Percentiles rank a stretch among this genome's conserved stretches.
phyloP scores from a whole-genome alignment of 352 stramenopile genomes.

The Globisporangium polare region DNA sequence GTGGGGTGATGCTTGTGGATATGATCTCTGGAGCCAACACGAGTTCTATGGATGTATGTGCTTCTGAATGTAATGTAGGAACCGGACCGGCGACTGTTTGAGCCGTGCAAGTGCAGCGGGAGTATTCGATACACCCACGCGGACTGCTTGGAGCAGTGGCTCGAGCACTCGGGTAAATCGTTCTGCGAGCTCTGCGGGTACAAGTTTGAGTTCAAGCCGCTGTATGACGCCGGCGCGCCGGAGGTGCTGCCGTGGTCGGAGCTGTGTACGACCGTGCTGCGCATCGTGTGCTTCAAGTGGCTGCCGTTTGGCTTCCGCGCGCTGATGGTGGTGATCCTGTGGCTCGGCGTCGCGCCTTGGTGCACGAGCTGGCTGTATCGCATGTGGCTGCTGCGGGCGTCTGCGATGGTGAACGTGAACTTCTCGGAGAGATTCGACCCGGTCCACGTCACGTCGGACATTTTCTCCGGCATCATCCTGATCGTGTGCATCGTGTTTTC shows the following conservation, averaged over 20 bases:
- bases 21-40: too few relatives aligned
- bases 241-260: conserved; percentile 86
- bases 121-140: conserved; percentile 94
- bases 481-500: conserved; percentile 91
- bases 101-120: conserved; percentile 92
- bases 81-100: conserved; percentile 66
- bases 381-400: conserved; percentile 89
- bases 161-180: conserved; percentile 89
- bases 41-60: too few relatives aligned
- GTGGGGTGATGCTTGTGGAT: neutral
- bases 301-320: conserved; percentile 80
- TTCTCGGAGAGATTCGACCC: conserved; percentile 67
- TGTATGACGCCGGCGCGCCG: conserved; percentile 87
- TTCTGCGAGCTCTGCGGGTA: conserved; percentile 93
- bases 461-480: conserved; percentile 88
- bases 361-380: conserved; percentile 93
- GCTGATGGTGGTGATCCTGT: conserved; percentile 76
- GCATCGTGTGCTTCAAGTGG: conserved; percentile 84
- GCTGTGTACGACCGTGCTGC: conserved; percentile 79
- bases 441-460: conserved; percentile 76
- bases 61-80: conserved; percentile 30
- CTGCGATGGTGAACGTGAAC: conserved; percentile 85
- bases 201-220: conserved; percentile 90
- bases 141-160: conserved; percentile 93
- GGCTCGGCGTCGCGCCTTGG: conserved; percentile 86